These are phyloP conservation scores for Venturia asperata DNA, from an alignment of 2,329 filamentous ascomycete genomes.

Conservation along the genomic window DNA sequence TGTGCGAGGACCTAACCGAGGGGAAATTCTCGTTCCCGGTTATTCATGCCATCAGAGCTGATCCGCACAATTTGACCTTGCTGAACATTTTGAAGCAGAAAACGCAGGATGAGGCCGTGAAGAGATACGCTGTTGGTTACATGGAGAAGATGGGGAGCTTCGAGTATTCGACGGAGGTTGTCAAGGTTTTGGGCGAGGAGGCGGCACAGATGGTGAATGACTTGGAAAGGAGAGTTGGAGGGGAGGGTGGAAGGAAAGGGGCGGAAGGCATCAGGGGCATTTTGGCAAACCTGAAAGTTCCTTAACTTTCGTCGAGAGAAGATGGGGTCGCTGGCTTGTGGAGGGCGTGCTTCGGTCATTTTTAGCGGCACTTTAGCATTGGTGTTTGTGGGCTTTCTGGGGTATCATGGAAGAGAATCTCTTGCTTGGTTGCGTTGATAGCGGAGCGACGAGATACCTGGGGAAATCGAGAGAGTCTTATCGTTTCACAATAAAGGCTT, in stretches of 20 bases:
- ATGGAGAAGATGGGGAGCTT: conserved; percentile 91
- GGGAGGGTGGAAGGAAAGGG: conserved; percentile 27
- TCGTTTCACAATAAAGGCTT: too few relatives aligned
- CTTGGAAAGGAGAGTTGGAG: conserved; percentile 31
- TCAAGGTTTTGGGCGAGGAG: conserved; percentile 39
- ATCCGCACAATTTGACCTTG: conserved; percentile 68
- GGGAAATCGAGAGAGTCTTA: too few relatives aligned
- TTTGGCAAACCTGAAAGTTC: conserved; percentile 33
- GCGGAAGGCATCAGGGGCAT: conserved; percentile 36
- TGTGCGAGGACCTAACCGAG: conserved; percentile 92
- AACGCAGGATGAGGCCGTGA: conserved; percentile 77
- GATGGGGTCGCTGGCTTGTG: background rate
- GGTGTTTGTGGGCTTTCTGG: background rate
- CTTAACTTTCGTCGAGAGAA: background rate
- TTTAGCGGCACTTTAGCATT: background rate
- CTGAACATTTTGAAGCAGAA: conserved; percentile 91
- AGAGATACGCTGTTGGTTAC: conserved; percentile 81
- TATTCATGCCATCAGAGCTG: conserved; percentile 80
- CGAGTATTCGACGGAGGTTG: conserved; percentile 65
- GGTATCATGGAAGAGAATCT: too few relatives aligned
- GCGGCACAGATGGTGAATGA: conserved; percentile 38
- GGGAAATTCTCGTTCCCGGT: conserved; percentile 96
- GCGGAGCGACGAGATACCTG: too few relatives aligned
- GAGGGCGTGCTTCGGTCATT: background rate
- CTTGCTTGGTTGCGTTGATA: too few relatives aligned